Evolutionary conservation across 805 yeast species (phyloP), one percentile per base, ranked within the genome.

Genomic region (Candida insectalens): DNA sequence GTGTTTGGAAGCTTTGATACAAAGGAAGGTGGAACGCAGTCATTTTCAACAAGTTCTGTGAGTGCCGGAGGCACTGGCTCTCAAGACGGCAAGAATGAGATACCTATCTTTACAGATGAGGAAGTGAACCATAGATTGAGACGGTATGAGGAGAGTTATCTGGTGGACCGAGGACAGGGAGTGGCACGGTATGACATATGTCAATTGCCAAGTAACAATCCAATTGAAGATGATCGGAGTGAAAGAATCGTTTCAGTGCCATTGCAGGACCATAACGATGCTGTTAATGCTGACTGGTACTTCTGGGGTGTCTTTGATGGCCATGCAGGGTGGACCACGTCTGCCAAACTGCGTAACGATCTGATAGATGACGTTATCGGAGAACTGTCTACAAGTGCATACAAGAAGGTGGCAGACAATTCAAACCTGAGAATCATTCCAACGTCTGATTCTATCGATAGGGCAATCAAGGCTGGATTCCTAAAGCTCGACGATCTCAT

Each of bases 301-400:
- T 85, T 92, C 51, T 92, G 94, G 73, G 95, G 97, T 4, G 74
- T 92, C 0, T 89, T 80, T 53, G 98, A 92, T 57, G 98, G 98
- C 9, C 98, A 92, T 57, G 87, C 95, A 3, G 98, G 98, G 16
- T 87, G 94, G 77, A 83, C 83, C 43, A 92, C 98, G 2, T 76
- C 89, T 36, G 71, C 83, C n/a, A 83, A 78, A 53, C 67, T 92
- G 40, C 69, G 94, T 40, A 92, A 85, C 43, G 76, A 76, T 43
- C 64, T 92, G 43, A 75, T 92, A 19, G 74, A 74, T 36, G 72
- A 69, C 44, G 92, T 92, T n/a, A 72, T 87, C 7, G 64, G 67
- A 20, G 94, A 87, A 47, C 63, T 89, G 35, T 81, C 83, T 29
- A 69, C 74, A 7, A 13, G 29, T 10, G 72, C 71, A 14, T 77